Evolutionary conservation across 2,329 filamentous ascomycete genomes (phyloP).

Genomic region (Aciculosporium take): DNA sequence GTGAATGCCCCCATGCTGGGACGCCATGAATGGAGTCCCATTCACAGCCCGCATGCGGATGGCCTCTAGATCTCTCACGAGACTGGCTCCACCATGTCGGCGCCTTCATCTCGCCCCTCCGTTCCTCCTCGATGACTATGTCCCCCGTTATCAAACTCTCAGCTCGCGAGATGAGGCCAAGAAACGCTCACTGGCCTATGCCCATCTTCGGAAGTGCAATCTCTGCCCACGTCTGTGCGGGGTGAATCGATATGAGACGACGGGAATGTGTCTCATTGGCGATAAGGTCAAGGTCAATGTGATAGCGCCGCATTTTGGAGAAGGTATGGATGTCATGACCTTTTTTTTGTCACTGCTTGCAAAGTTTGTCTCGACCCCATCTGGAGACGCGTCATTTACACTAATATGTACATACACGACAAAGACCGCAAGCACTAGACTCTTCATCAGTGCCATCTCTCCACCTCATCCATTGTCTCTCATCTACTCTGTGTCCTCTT

Average conservation of each 20-base stretch:
- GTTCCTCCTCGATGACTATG: constrained; percentile 62
- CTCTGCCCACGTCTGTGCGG: constrained; percentile 64
- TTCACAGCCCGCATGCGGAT: neutral
- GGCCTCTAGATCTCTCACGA: neutral
- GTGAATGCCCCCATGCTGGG: neutral
- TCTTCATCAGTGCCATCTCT: too few relatives aligned
- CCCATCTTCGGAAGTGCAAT: constrained; percentile 66
- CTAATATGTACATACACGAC: too few relatives aligned
- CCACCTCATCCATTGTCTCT: too few relatives aligned
- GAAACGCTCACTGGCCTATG: constrained; percentile 61
- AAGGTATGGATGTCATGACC: constrained; percentile 30
- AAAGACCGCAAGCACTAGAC: too few relatives aligned
- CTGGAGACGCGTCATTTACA: neutral
- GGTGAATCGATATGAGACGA: constrained; percentile 68
- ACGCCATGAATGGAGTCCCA: constrained; percentile 1
- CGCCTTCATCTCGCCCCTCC: constrained; percentile 42
- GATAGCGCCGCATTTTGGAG: constrained; percentile 74
- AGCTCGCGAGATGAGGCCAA: constrained; percentile 53
- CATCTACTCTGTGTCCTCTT: too few relatives aligned
- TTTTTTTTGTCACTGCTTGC: neutral
- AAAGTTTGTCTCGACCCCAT: neutral
- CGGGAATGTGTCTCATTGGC: constrained; percentile 66
- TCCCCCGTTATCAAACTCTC: constrained; percentile 56
- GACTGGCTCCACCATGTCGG: constrained; percentile 6
- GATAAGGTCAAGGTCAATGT: constrained; percentile 66